Percentiles rank a stretch among this genome's conserved stretches.
Evolutionary conservation across 495 filamentous ascomycete species (phyloP).

Genomic region (Aspergillus leporis): DNA sequence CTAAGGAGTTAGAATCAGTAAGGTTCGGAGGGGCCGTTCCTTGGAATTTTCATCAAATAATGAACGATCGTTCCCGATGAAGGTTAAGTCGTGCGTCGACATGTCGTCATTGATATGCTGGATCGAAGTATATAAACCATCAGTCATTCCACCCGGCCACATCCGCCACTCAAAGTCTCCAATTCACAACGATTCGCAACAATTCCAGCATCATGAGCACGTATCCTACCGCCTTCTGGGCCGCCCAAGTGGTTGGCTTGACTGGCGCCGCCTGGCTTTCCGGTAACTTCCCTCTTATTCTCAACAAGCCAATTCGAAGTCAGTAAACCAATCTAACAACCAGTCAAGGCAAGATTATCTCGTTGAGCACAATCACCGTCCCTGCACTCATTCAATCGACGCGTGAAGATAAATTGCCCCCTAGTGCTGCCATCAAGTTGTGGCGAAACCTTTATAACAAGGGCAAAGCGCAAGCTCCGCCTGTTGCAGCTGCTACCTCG

Average conservation of each 20-base stretch:
- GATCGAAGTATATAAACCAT: neutral
- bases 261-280: conserved; percentile 35
- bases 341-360: conserved; percentile 37
- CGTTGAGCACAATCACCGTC: conserved; percentile 30
- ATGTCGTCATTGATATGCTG: neutral
- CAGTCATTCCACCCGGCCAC: too few relatives aligned
- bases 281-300: conserved; percentile 21
- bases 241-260: conserved; percentile 36
- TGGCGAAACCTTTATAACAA: conserved; percentile 33
- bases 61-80: too few relatives aligned
- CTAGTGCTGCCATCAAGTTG: conserved; percentile 25
- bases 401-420: conserved; percentile 30
- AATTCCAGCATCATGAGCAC: conserved; percentile 14
- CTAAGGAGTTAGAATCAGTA: too few relatives aligned
- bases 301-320: conserved; percentile 1
- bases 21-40: too few relatives aligned
- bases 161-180: too few relatives aligned
- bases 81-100: neutral
- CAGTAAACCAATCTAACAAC: neutral
- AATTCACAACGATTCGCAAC: too few relatives aligned
- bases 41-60: too few relatives aligned
- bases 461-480: conserved; percentile 38
- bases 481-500: conserved; percentile 29
- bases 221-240: conserved; percentile 23
- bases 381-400: conserved; percentile 34